Evolutionary conservation across 2,329 filamentous ascomycete genomes (phyloP), one percentile per base, ranked within the genome.

Genomic region (Fusarium equiseti): DNA sequence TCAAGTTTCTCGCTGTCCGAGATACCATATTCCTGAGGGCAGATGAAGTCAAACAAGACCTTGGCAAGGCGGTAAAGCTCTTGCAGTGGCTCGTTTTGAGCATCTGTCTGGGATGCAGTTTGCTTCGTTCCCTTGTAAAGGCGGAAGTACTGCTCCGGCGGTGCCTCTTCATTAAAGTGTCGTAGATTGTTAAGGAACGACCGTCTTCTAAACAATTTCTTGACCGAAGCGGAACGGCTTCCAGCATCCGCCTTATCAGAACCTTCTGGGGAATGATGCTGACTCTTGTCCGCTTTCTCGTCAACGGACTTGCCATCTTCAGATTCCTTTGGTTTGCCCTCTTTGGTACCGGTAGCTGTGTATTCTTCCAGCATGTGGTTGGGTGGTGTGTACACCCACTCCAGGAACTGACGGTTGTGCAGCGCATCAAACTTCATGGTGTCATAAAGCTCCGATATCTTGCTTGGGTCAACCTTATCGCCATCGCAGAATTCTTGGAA

Each of bases 351-450:
- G 32, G 76, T 81, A 68, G 79, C 83, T 50, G 80, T 84, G 66
- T 87, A 85, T 70, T 92, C 90, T 55, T 95, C 92, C 13, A 95
- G 83, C 81, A 97, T 93, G 63, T 86, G 87, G 75, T 89, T 90
- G 35, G 93, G 91, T 3, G 96, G 96, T 18, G 94, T 97, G 75
- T 99, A 99, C 0, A 98, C 92, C 93, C 96, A 98, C 80, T 99
- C 96, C 6, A 99, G 84, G 76, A 99, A 99, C 68, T 94, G 93
- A 4, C 96, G 90, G 78, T 99, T 99, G 81, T 99, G 97, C 16
- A 99, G 86, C 2, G 96, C 96, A 79, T 99, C 96, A 71, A 98
- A 99, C 81, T 99, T 99, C 96, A 99, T 98, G 22, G 95, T 98
- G 80, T 99, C 96, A 79, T 99, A 99, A 5, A 99, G 87, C 82